Conservation (phyloP, 768 basidiomycete species). For the Sarcomyxa edulis region DNA sequence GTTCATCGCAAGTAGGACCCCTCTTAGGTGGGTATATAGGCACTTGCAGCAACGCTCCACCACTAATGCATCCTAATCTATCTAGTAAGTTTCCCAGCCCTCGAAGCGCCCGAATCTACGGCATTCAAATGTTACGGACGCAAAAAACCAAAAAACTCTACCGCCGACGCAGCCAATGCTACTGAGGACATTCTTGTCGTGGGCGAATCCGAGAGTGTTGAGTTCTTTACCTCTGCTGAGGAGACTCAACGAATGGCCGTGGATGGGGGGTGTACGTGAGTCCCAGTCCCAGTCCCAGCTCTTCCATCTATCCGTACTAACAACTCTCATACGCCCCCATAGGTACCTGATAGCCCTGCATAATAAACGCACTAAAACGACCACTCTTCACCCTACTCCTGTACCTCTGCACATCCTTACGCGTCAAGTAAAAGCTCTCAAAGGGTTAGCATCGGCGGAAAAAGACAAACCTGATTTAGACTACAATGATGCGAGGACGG, state of each 20-base stretch:
- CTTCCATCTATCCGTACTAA: too few relatives aligned
- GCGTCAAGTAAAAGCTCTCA: conserved; percentile 81
- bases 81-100: conserved; percentile 60
- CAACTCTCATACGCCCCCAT: too few relatives aligned
- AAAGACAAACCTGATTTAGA: conserved; percentile 48
- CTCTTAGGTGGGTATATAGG: conserved; percentile 7
- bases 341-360: conserved; percentile 85
- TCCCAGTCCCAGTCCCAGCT: conserved; percentile 7
- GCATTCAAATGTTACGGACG: conserved; percentile 56
- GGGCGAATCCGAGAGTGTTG: conserved; percentile 80
- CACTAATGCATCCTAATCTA: neutral
- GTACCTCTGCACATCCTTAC: conserved; percentile 64
- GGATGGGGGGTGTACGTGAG: conserved; percentile 66
- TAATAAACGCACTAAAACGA: conserved; percentile 68
- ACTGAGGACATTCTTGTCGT: conserved; percentile 49
- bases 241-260: conserved; percentile 37
- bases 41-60: neutral
- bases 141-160: conserved; percentile 38
- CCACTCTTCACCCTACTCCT: conserved; percentile 63
- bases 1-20: conserved; percentile 7
- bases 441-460: conserved; percentile 49
- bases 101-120: conserved; percentile 52
- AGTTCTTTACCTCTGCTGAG: conserved; percentile 63
- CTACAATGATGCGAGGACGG: conserved; percentile 59
- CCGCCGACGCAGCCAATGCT: conserved; percentile 14